Percentiles rank a stretch among this genome's conserved stretches.
Evolutionary conservation across 2,329 filamentous ascomycete species (phyloP).

Genomic region (Diaporthe vexans): DNA sequence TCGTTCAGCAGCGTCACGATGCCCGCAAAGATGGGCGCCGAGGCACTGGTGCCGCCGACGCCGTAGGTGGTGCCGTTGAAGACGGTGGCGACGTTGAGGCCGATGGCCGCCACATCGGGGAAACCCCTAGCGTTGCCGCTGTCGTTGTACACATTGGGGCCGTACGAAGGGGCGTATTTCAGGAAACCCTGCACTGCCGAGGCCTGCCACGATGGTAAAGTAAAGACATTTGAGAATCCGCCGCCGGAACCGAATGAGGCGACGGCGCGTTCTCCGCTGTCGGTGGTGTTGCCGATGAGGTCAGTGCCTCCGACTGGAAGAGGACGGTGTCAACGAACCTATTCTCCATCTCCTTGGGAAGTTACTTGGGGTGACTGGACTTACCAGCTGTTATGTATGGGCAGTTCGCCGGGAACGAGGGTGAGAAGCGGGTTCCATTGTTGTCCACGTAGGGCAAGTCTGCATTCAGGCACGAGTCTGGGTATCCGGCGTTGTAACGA

Average conservation of each 20-base stretch:
- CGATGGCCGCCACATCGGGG: conserved; percentile 48
- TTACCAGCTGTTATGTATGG: conserved; percentile 43
- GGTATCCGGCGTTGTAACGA: conserved; percentile 37
- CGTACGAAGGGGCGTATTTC: conserved; percentile 42
- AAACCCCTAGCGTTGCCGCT: conserved; percentile 45
- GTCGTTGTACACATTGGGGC: conserved; percentile 43
- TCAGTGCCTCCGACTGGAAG: conserved; percentile 31
- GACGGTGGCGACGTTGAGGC: conserved; percentile 47
- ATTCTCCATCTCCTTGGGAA: background rate
- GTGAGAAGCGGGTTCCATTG: conserved; percentile 40
- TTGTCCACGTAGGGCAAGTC: conserved; percentile 31
- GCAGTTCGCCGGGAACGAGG: conserved; percentile 35
- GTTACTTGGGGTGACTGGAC: conserved; percentile 42
- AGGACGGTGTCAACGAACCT: conserved; percentile 6
- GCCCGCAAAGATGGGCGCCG: conserved; percentile 70
- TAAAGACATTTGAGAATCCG: conserved; percentile 63
- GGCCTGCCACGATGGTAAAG: conserved; percentile 58
- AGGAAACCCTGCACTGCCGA: conserved; percentile 58
- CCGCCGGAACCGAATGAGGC: conserved; percentile 54
- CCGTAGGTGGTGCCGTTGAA: conserved; percentile 50
- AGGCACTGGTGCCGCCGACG: conserved; percentile 66
- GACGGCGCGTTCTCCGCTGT: conserved; percentile 44
- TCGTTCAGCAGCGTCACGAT: conserved; percentile 75
- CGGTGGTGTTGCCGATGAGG: conserved; percentile 36
- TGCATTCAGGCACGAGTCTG: conserved; percentile 35